Conservation (phyloP, 768 basidiomycete genomes). For the Calocybe gangraenosa region DNA sequence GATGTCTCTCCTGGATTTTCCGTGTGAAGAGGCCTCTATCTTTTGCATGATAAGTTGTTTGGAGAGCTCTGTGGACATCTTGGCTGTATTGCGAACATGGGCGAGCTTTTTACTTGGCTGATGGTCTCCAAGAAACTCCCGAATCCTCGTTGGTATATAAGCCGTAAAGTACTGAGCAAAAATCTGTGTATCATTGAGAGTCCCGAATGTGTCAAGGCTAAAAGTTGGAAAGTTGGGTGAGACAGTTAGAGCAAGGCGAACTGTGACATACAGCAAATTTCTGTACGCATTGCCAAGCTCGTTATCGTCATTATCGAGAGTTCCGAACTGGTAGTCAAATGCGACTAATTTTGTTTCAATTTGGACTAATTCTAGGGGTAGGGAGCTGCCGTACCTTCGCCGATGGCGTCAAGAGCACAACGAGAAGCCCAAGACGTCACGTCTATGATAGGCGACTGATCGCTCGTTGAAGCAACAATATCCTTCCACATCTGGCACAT, state of each 20-base stretch:
- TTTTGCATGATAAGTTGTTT: constrained; percentile 34
- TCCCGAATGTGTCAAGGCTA: constrained; percentile 28
- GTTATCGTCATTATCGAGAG: constrained; percentile 32
- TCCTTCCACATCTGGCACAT: constrained; percentile 37
- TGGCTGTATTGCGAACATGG: constrained; percentile 27
- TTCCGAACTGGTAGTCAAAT: constrained; percentile 46
- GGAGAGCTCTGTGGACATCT: constrained; percentile 28
- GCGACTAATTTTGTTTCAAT: constrained; percentile 28
- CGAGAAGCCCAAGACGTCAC: constrained; percentile 36
- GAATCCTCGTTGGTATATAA: constrained; percentile 25
- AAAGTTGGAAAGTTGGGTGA: background rate
- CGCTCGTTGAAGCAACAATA: constrained; percentile 22
- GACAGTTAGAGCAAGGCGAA: background rate
- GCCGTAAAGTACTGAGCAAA: constrained; percentile 26
- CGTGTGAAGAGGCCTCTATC: constrained; percentile 25
- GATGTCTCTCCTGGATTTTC: constrained; percentile 33
- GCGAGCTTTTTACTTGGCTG: constrained; percentile 26
- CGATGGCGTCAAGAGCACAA: constrained; percentile 47
- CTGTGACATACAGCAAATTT: constrained; percentile 29
- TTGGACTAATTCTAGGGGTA: too few species aligned
- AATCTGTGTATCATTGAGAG: constrained; percentile 25
- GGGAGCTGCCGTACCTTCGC: constrained; percentile 30
- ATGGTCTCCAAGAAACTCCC: constrained; percentile 31
- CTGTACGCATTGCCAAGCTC: constrained; percentile 31
- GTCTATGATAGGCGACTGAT: constrained; percentile 28